Conservation (phyloP, 1,284 basidiomycete genomes). For the Malassezia furfur region DNA sequence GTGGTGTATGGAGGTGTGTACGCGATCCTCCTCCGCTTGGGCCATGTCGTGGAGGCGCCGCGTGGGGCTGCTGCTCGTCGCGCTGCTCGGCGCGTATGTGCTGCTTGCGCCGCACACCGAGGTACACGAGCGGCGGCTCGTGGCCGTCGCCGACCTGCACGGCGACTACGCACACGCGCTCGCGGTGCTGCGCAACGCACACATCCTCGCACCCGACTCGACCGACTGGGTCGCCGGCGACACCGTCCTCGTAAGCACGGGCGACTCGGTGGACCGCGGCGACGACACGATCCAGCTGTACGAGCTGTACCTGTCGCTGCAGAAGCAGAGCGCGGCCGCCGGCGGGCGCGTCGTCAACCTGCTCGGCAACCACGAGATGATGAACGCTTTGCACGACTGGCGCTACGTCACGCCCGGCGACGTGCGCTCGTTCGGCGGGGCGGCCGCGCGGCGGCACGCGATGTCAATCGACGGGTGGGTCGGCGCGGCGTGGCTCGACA, state of each 20-base stretch:
- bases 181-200: constrained; percentile 35
- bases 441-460: constrained; percentile 20
- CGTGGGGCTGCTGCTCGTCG: not conserved
- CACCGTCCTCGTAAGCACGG: constrained; percentile 39
- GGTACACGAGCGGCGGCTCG: constrained; percentile 18
- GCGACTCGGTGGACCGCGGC: constrained; percentile 45
- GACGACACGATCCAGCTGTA: constrained; percentile 45
- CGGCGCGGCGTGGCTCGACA: constrained; percentile 31
- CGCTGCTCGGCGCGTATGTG: not conserved
- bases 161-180: constrained; percentile 39
- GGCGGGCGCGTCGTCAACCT: constrained; percentile 34
- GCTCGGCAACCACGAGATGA: constrained; percentile 38
- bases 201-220: constrained; percentile 19
- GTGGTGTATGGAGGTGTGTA: constrained; percentile 2
- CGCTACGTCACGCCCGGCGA: constrained; percentile 50
- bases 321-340: constrained; percentile 19
- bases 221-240: constrained; percentile 30
- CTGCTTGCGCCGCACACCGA: not conserved
- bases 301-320: constrained; percentile 28
- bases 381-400: constrained; percentile 50
- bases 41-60: not conserved
- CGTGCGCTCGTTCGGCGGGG: constrained; percentile 44
- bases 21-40: not conserved
- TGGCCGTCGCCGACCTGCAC: constrained; percentile 42
- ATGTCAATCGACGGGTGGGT: constrained; percentile 50